Conservation (phyloP, 2,329 filamentous ascomycete genomes). For the Colletotrichum zoysiae region DNA sequence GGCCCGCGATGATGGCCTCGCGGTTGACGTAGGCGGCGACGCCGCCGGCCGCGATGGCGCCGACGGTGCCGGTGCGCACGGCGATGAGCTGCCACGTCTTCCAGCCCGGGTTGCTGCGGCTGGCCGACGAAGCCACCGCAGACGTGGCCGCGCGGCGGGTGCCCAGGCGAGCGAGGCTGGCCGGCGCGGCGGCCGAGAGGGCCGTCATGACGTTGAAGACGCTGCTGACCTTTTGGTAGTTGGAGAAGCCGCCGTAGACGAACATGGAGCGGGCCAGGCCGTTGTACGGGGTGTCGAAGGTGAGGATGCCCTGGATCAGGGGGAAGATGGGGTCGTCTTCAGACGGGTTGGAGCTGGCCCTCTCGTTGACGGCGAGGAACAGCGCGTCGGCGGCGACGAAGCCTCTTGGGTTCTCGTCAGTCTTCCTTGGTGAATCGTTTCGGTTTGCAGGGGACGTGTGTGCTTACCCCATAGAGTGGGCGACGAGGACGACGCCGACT, state of each 20-base stretch:
- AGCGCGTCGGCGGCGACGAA: slow-evolving; percentile 87
- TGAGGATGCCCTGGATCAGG: slow-evolving; percentile 81
- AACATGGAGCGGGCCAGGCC: slow-evolving; percentile 72
- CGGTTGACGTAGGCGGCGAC: slow-evolving; percentile 86
- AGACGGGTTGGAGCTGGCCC: slow-evolving; percentile 56
- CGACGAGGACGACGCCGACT: slow-evolving; percentile 82
- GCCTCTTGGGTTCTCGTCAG: slow-evolving; percentile 61
- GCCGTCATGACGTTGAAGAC: slow-evolving; percentile 71
- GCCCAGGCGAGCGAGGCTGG: slow-evolving; percentile 56
- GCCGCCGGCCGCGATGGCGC: slow-evolving; percentile 83
- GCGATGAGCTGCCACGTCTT: slow-evolving; percentile 74
- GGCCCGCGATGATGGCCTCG: slow-evolving; percentile 70
- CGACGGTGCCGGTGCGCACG: slow-evolving; percentile 84
- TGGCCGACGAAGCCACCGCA: slow-evolving; percentile 40
- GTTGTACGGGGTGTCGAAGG: slow-evolving; percentile 89
- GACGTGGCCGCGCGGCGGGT: slow-evolving; percentile 48
- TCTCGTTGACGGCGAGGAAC: slow-evolving; percentile 77
- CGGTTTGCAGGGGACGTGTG: too few relatives aligned
- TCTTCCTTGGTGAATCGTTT: too few relatives aligned
- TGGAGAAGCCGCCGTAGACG: slow-evolving; percentile 70
- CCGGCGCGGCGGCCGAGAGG: slow-evolving; percentile 61
- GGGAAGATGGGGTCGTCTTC: slow-evolving; percentile 74
- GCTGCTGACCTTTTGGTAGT: slow-evolving; percentile 68
- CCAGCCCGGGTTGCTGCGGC: slow-evolving; percentile 56
- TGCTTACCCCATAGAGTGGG: slow-evolving; percentile 82